Evolutionary conservation across 805 yeast genomes (phyloP), one percentile per base, ranked within the genome.

Genomic region (Pichia sporocuriosa): DNA sequence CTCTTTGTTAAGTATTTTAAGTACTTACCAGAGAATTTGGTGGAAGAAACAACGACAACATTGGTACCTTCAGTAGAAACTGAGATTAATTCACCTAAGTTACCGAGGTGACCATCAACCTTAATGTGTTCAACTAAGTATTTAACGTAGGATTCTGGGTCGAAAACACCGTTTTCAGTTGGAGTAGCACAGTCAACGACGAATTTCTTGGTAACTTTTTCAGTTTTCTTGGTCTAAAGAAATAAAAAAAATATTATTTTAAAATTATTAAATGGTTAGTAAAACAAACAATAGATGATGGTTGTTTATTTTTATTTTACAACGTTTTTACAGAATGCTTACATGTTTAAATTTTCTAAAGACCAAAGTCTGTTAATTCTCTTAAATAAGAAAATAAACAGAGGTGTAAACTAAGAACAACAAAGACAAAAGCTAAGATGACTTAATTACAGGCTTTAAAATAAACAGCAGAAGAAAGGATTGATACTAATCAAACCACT

Each of bases 1-100:
- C 95, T 90, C 88, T 93, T 94, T 67, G 97, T 86, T 70, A 93
- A 79, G 94, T 93, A 93, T 81, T 94, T 93, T 72, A 90, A 83
- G 95, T 93, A 93, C 79, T 94, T 90, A 77, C 98, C 99, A 59
- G 97, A 89, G 93, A 93, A 90, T 77, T 87, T 83, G 73, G 95
- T 73, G 73, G 83, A 80, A 57, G 97, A 76, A 57, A 76, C 79
- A 68, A 88, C 85, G 66, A 93, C 87, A 67, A 85, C 81, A 68
- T 85, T 79, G 78, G 80, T 74, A 67, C 89, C 94, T 67, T 87
- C 93, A 64, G 77, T 73, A 64, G 87, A 73, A 57, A 90, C 87
- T 54, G 89, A 75, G 78, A 93, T 80, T 67, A 82, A 84, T 69
- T 85, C 89, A 75, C 96, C 96, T 67, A 93, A 83, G 90, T 88